These are phyloP conservation scores for Trichocladium antarcticum DNA, from an alignment of 495 filamentous ascomycete species.

Conservation along the genomic window DNA sequence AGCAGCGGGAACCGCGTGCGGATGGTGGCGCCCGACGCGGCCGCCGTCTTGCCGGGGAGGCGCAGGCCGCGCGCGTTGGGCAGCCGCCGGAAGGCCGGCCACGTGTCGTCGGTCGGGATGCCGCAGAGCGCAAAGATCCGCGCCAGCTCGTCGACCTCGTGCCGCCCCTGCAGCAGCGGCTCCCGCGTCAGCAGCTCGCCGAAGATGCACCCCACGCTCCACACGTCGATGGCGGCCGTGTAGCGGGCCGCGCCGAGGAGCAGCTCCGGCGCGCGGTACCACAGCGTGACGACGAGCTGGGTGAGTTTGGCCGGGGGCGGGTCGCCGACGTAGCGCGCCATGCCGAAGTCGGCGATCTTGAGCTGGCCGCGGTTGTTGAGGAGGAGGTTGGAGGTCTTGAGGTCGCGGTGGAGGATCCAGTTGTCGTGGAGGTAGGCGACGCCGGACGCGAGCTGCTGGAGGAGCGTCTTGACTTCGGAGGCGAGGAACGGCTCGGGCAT, in stretches of 20 bases:
- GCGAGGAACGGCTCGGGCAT: constrained; percentile 91
- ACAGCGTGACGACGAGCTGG: constrained; percentile 90
- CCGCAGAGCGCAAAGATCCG: constrained; percentile 84
- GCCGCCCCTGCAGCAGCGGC: constrained; percentile 80
- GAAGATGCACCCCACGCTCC: constrained; percentile 95
- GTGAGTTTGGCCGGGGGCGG: constrained; percentile 72
- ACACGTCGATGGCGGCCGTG: constrained; percentile 74
- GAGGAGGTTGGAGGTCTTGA: constrained; percentile 93
- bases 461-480: constrained; percentile 84
- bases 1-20: constrained; percentile 72
- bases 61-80: constrained; percentile 80
- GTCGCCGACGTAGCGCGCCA: constrained; percentile 83
- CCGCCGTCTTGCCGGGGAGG: constrained; percentile 47
- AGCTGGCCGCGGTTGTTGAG: constrained; percentile 92
- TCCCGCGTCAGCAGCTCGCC: constrained; percentile 79
- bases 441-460: constrained; percentile 71
- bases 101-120: constrained; percentile 72
- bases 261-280: constrained; percentile 90
- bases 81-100: constrained; percentile 78
- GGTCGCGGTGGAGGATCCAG: constrained; percentile 93
- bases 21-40: constrained; percentile 33
- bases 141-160: constrained; percentile 73
- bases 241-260: constrained; percentile 74
- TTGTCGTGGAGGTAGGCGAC: constrained; percentile 76
- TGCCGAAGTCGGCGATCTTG: constrained; percentile 96